Base-by-base conservation (phyloP, 2,329 filamentous ascomycete genomes). In the Ophiocordyceps camponoti-saundersi region DNA sequence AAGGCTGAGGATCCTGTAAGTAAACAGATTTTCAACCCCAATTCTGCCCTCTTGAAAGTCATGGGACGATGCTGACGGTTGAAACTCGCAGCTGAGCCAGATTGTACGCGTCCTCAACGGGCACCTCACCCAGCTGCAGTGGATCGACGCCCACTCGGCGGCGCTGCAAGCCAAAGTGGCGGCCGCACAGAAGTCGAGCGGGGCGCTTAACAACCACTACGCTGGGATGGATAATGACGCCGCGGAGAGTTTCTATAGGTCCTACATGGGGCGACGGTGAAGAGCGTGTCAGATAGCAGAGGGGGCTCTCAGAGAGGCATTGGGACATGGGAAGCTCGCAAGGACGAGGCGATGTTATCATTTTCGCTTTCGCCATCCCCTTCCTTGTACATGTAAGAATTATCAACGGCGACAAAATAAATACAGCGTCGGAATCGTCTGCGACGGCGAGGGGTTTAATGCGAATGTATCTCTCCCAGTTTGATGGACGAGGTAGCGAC, bases 91-190 rank as follows among this genome's bases (percentile, higher is more conserved):
- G 82, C 73, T 96, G 59, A 90, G 87, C 55, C 88, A 95, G 65
- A 94, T 98, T 57, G 90, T 96, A 46, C 82, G 87, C 52, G 88
- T 96, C 45, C 80, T 98, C 55, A 98, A 98, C 62, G 80, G 82
- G 22, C 92, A 98, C 62, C 78, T 98, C 36, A 80, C 81, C 34
- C 89, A 95, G 64, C 73, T 98, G 50, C 90, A 95, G 65, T 85
- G 84, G 68, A 96, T 98, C 61, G 90, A 96, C 59, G 78, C 80
- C 53, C 89, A 90, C 52, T 85, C 90, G 34, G 76, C 80, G 16
- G 75, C 81, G 30, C 71, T 96, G 46, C 85, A 93, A 62, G 73
- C 80, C 49, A 94, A 94, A 72, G 85, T 96, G 46, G 67, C 71
- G 6, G 77, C 81, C 29, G 85, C 89, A 22, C 88, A 95, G 61